Conservation (phyloP, 345 rosid genomes). For the Nephelium lappaceum region DNA sequence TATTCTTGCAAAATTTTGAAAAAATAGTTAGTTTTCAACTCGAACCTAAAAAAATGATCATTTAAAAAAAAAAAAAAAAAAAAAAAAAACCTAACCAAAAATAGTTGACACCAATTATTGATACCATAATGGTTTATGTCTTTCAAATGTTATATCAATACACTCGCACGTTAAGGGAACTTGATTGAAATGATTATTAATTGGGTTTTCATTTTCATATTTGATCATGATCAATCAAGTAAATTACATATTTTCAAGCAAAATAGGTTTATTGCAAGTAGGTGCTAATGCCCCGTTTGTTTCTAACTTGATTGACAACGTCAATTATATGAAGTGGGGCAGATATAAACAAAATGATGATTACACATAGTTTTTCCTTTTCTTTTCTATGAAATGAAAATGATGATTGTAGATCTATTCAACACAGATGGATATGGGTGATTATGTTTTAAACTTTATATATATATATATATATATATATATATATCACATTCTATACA, state of each 20-base stretch:
- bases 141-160: not conserved
- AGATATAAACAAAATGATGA: not conserved
- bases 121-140: not conserved
- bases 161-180: not conserved
- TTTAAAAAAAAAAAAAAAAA: too few species aligned
- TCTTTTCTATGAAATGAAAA: not conserved
- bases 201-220: not conserved
- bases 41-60: too few species aligned
- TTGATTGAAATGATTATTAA: slow-evolving; percentile 5
- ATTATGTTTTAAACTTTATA: not conserved
- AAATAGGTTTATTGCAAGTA: not conserved
- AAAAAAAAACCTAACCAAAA: not conserved
- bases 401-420: not conserved
- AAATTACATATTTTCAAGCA: not conserved
- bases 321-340: slow-evolving; percentile 3
- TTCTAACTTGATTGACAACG: not conserved
- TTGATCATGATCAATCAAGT: not conserved
- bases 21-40: too few species aligned
- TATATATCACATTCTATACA: too few species aligned
- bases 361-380: too few species aligned
- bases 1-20: too few species aligned
- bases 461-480: too few species aligned
- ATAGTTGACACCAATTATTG: not conserved
- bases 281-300: not conserved
- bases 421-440: not conserved